Evolutionary conservation across 1,139 yeast genomes (phyloP), one percentile per base, ranked within the genome.

Genomic region (Scheffersomyces titani): DNA sequence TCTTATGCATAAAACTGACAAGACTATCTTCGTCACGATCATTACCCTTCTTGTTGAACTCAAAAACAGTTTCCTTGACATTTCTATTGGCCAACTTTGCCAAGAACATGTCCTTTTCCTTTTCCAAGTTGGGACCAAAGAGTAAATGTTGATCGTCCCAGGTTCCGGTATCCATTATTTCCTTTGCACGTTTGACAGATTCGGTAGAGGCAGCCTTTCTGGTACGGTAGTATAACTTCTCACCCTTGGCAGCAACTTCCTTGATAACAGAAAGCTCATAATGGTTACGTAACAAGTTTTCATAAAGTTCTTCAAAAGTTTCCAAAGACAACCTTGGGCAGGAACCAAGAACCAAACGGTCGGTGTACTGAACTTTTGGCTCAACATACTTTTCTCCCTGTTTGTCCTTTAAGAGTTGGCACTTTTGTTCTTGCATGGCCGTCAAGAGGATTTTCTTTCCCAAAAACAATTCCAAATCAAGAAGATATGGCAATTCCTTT

Each of bases 1-100:
- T 82, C 60, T 85, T 86, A 62, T 88, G 82, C 99, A 96, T 94
- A 66, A 94, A 80, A 54, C 88, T 88, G 47, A 91, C 90, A 68
- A 92, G 75, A 61, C 86, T 87, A 62, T 90, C 90, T 61, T 89
- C 93, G 48, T 73, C 81, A 53, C 66, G 70, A 52, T 75, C 80
- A 46, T 69, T 71, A 47, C 78, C 80, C 54, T 82, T 78, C 64
- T 86, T 85, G 57, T 83, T 80, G 72, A 92, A 89, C 71, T 96
- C 99, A 71, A 96, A 96, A 7, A 96, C 98, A 0, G 99, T 96
- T 69, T 94, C 98, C 67, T 90, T 88, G 52, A 84, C 77, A 54
- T 81, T 71, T 66, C 97, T 80, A 63, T 90, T 83, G 55, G 84
- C 84, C 58, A 96, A 78, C 64, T 86, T 86, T 13, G 85, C 89